Evolutionary conservation across 1,284 basidiomycete genomes (phyloP), one percentile per base, ranked within the genome.

Genomic region (Microbotryum lychnidis-dioicae): DNA sequence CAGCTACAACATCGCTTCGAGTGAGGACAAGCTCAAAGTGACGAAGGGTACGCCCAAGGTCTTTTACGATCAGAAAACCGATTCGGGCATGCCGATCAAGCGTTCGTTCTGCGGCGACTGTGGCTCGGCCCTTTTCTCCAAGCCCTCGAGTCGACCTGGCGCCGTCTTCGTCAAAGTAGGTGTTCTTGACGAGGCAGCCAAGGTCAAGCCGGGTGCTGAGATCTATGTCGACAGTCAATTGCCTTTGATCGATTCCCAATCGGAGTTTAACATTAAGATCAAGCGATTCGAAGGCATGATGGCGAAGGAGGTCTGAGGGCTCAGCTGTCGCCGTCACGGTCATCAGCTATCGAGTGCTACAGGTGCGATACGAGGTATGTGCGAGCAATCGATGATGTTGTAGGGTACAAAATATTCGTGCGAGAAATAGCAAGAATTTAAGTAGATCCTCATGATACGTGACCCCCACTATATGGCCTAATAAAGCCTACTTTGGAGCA

Each of bases 281-380:
- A 58, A 57, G 52, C 63, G 61, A 18, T 64, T 61, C 37, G 63
- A 64, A 48, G 63, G 63, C 42, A 61, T 65, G 59, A 61, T 61
- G 63, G 60, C 60, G 50, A 65, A 65, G 57, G 49, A 65, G 53
- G 60, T 55, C 33, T 55, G 9, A 47, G 12, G 23, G 23, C 2
- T 23, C 23, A 23, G 2, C 23, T 23, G 37, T 42, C 37, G 37
- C 37, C 37, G 14, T 42, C 37, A 18, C 16, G 37, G 37, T 42
- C 12, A 12, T 18, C 14, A 42, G 16, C 12, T 42, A 12, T 42
- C 12, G 6, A 18, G 10, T 16, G 37, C 37, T 31, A 31, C 31
- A 4, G 37, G 16, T 12, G 37, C 12, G 16, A 42, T 42, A 10
- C 37, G 37, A 42, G 37, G 37, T 42, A 14, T 42, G 37, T 16